Evolutionary conservation across 345 rosid species (phyloP).

Genomic region (Trapa incisa): DNA sequence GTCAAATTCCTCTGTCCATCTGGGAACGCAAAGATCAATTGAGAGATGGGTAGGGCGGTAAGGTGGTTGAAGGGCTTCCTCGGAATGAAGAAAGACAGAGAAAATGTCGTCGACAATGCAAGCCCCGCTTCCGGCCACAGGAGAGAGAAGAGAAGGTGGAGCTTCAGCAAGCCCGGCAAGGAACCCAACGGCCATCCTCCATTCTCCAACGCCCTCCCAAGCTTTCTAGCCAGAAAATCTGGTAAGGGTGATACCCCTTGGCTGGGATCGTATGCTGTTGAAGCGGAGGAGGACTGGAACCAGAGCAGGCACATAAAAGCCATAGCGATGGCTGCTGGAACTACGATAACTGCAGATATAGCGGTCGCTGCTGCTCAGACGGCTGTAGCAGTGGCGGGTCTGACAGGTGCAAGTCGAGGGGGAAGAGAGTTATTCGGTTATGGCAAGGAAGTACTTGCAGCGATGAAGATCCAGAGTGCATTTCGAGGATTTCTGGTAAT

Average conservation of each 20-base stretch:
- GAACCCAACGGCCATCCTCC: neutral
- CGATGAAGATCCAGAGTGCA: constrained; percentile 40
- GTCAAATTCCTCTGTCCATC: neutral
- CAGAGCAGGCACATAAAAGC: constrained; percentile 15
- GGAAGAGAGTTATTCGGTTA: constrained; percentile 15
- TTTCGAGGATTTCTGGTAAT: constrained; percentile 60
- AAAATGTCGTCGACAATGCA: neutral
- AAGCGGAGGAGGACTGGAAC: constrained; percentile 37
- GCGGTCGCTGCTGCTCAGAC: constrained; percentile 48
- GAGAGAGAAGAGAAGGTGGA: constrained; percentile 38
- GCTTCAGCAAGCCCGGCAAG: constrained; percentile 31
- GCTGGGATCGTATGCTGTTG: constrained; percentile 26
- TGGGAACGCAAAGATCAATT: neutral
- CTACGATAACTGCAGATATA: constrained; percentile 38
- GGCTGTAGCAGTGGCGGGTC: constrained; percentile 37
- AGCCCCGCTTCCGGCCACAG: constrained; percentile 15
- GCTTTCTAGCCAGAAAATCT: neutral
- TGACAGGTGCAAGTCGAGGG: constrained; percentile 25
- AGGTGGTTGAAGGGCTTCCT: constrained; percentile 69
- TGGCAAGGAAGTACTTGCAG: constrained; percentile 27
- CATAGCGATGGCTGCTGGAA: constrained; percentile 41
- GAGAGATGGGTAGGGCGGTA: constrained; percentile 43
- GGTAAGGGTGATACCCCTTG: constrained; percentile 6
- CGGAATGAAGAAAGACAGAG: constrained; percentile 42
- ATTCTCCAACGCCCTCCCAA: neutral